These are phyloP conservation scores for Aspergillus sp. DNA, from an alignment of 2,329 filamentous ascomycete genomes.

Conservation along the genomic window DNA sequence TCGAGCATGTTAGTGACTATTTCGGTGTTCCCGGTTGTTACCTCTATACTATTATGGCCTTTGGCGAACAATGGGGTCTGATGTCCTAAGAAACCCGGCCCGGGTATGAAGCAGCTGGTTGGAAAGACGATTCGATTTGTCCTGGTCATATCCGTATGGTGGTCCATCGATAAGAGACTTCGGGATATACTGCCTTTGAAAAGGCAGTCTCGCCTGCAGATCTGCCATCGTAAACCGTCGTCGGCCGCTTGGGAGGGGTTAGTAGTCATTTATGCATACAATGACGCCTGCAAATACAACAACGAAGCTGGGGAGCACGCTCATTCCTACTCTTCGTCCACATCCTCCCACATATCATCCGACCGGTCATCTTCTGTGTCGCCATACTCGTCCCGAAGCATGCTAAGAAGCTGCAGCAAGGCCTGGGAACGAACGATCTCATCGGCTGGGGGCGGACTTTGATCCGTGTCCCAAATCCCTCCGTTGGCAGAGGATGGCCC, in stretches of 20 bases:
- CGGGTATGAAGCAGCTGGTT: no score
- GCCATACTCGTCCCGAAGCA: not conserved
- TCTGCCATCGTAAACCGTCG: not conserved
- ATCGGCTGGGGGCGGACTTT: not conserved
- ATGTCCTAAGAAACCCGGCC: no score
- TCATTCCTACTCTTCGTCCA: not conserved
- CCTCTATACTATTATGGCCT: no score
- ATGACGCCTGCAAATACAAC: not conserved
- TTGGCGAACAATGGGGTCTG: no score
- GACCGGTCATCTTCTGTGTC: not conserved
- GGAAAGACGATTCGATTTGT: not conserved
- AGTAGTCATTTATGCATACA: not conserved
- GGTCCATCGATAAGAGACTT: not conserved
- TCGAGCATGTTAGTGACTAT: no score
- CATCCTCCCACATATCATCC: slow-evolving; percentile 1
- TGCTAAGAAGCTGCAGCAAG: not conserved
- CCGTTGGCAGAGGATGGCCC: no score
- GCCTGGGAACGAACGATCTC: not conserved
- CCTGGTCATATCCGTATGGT: not conserved
- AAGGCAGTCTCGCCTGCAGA: not conserved
- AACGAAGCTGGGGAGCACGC: not conserved
- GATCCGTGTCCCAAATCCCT: not conserved
- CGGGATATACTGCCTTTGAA: not conserved
- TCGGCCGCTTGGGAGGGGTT: not conserved
- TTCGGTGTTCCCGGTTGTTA: no score